Conservation (phyloP, 225 moss, liverwort and hornwort genomes). For the Polytrichum commune region DNA sequence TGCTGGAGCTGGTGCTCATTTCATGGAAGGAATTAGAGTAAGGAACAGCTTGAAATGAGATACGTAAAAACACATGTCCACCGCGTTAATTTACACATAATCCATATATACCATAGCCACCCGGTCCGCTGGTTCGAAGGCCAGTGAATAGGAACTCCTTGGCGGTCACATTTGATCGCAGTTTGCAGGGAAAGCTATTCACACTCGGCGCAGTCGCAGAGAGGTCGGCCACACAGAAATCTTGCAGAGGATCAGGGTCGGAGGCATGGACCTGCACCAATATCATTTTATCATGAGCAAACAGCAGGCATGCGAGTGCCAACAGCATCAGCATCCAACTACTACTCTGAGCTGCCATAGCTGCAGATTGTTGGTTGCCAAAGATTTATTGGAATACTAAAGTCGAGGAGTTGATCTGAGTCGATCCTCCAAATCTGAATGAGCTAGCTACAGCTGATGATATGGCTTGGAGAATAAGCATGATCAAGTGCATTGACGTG, state of each 20-base stretch:
- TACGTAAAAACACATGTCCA: no score
- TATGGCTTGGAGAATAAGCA: no score
- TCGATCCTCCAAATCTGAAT: no score
- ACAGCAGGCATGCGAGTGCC: not conserved
- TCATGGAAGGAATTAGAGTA: no score
- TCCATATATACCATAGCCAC: no score
- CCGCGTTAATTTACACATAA: no score
- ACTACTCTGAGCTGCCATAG: not conserved
- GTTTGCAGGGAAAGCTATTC: slow-evolving; percentile 7
- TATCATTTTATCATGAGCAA: not conserved
- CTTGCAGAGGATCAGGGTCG: slow-evolving; percentile 6
- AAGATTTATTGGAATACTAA: no score
- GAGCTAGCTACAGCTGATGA: no score
- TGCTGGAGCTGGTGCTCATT: no score
- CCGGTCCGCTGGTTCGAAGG: not conserved
- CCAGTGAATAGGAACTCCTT: not conserved
- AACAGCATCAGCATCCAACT: not conserved
- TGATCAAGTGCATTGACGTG: no score
- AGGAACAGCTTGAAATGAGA: no score
- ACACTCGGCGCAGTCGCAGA: not conserved
- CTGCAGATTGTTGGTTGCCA: not conserved
- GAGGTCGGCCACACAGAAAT: slow-evolving; percentile 7
- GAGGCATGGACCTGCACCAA: not conserved
- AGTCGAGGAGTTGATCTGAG: no score
- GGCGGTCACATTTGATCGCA: not conserved